phyloP scores from a whole-genome alignment of 1,284 basidiomycete genomes.

The Apiotrichum veenhuisii region DNA sequence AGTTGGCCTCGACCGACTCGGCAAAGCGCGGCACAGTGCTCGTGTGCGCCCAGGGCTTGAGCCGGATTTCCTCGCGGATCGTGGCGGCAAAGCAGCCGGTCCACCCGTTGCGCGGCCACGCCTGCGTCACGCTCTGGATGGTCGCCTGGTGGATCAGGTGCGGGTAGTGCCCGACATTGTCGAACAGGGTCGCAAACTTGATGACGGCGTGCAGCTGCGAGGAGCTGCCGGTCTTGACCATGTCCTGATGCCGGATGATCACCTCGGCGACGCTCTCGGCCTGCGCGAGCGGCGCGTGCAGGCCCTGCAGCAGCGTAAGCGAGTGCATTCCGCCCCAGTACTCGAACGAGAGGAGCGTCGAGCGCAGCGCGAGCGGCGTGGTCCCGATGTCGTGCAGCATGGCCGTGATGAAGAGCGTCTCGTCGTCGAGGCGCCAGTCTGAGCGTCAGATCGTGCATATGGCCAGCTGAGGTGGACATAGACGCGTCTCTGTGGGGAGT shows the following conservation, averaged over 20 bases:
- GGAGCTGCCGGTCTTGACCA: constrained; percentile 52
- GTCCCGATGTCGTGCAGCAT: constrained; percentile 60
- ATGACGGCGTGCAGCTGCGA: constrained; percentile 21
- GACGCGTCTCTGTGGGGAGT: too few species aligned
- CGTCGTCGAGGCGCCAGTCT: constrained; percentile 47
- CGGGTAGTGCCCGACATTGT: constrained; percentile 22
- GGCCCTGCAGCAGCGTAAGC: constrained; percentile 51
- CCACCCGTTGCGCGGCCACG: constrained; percentile 26
- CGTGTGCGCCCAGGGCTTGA: constrained; percentile 19
- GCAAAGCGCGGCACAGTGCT: constrained; percentile 4
- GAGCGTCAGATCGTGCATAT: too few species aligned
- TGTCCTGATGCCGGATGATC: constrained; percentile 60
- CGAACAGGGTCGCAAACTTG: constrained; percentile 26
- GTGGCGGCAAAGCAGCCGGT: constrained; percentile 24
- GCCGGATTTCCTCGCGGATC: constrained; percentile 24
- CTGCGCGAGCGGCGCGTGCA: constrained; percentile 48
- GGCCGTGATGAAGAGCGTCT: constrained; percentile 58
- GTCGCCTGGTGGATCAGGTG: constrained; percentile 19
- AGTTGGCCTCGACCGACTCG: constrained; percentile 4
- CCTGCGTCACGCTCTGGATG: constrained; percentile 14
- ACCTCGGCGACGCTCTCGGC: constrained; percentile 60
- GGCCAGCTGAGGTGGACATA: too few species aligned
- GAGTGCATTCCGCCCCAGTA: constrained; percentile 44
- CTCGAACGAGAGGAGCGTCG: constrained; percentile 60
- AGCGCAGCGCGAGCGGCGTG: constrained; percentile 54